Conservation (phyloP, 2,329 filamentous ascomycete species). For the Diaporthe caulivora region DNA sequence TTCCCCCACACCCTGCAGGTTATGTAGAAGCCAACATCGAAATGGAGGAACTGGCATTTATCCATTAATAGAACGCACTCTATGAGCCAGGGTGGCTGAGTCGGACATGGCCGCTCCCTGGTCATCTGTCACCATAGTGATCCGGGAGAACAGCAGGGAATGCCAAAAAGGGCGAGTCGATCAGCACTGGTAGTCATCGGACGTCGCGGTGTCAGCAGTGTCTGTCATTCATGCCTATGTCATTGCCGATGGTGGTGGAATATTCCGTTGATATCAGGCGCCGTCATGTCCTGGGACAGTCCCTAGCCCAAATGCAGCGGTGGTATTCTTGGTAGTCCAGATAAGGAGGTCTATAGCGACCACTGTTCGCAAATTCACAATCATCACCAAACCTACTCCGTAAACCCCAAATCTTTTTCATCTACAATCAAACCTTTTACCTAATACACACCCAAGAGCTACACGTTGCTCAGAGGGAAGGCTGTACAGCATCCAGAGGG, state of each 20-base stretch:
- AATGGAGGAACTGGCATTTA: neutral
- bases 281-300: neutral
- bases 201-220: neutral
- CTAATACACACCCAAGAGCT: too few relatives aligned
- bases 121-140: slow-evolving; percentile 1
- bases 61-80: slow-evolving; percentile 7
- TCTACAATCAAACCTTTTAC: too few relatives aligned
- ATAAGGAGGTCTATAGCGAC: too few relatives aligned
- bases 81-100: slow-evolving; percentile 16
- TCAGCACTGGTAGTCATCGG: neutral
- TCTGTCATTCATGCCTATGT: neutral
- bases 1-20: neutral
- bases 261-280: neutral
- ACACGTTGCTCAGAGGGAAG: too few relatives aligned
- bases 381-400: too few relatives aligned
- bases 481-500: too few relatives aligned
- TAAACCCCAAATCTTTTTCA: too few relatives aligned
- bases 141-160: neutral
- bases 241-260: neutral
- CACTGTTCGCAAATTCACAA: too few relatives aligned
- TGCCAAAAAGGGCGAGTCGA: neutral
- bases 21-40: neutral
- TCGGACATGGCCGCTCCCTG: neutral
- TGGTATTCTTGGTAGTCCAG: neutral
- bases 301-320: slow-evolving; percentile 16